Base-by-base conservation (phyloP, 2,329 filamentous ascomycete species). In the Metarhizium robertsii region DNA sequence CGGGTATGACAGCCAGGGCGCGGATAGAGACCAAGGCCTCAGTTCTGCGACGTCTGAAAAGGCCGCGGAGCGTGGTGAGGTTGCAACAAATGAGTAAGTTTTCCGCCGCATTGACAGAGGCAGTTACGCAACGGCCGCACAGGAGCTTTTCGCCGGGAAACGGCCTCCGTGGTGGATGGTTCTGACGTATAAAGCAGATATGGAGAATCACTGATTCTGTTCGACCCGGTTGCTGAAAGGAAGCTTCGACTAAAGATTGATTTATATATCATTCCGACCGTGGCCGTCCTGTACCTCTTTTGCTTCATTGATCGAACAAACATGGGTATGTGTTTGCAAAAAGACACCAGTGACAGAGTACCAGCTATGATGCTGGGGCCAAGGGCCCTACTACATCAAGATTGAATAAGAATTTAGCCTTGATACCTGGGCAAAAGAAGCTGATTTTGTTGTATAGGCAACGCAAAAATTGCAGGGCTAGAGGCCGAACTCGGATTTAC, bases 251-350 rank as follows among this genome's bases (percentile, higher is more conserved):
- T 71, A 62, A 88, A 88, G 66, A 83, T 88, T 50, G 86, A 89
- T 61, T 61, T 86, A 6, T 79, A 74, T 61, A 79, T 87, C 48
- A 73, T 88, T 0, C 86, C 86, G 0, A 86, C 82, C 0, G 84
- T 88, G 0, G 71, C 84, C 0, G 56, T 88, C 0, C 71, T 89
- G 3, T 89, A 88, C 62, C 75, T 88, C 0, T 88, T 88, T 63
- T 88, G 85, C 69, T 88, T 88, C 68, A 87, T 88, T 59, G 86
- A 88, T 62, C 77, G 86, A n/a, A 83, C 85, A 29, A 89, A 88
- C 58, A 85, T 90, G 42, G 86, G 85, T 84, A 64, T 64, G 72
- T 48, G 18, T 25, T 25, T 25, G 25, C 25, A 25, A 25, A 25
- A 25, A 4, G 25, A 25, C 25, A 25, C 25, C 3, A 40, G 36